Base-by-base conservation (phyloP, 805 yeast species). In the Candida oleophila region DNA sequence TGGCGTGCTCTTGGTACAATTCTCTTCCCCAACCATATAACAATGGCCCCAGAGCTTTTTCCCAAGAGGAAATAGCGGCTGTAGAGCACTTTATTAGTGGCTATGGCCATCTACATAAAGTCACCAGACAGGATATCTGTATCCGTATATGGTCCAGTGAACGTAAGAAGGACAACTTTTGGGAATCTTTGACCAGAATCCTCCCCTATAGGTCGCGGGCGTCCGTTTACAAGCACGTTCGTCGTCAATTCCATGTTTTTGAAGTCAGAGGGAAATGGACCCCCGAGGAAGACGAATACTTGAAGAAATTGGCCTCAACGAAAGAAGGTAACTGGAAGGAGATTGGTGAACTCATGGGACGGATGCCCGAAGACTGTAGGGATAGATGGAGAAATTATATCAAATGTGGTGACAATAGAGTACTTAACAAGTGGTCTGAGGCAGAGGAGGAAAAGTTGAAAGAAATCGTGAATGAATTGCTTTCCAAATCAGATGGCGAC, bases 301-400 rank as follows among this genome's bases (percentile, higher is more conserved):
- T 92, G 44, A 81, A 81, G 1, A 76, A 75, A 45, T 68, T 88
- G 43, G 87, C 88, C 9, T 64, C 76, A 8, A 81, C 82, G 21
- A 78, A 81, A 54, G 89, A 83, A 48, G 89, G 94, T 15, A 89
- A 87, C 59, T 92, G 98, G 98, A 89, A 89, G 55, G 73, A 74
- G 36, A 87, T 92, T 49, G 97, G 97, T 5, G 77, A 77, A 44
- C 70, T 73, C 5, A 73, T 92, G 80, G 89, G 87, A 12, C 75
- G 98, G 57, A 92, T 92, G 98, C 97, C 98, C 0, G 98, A 92
- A 60, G 98, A 92, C 67, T 91, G 97, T 65, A 78, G 98, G 55
- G 98, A 92, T 64, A 76, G 98, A 56, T 92, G 96, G 96, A 77
- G 98, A 65, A 92, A 92, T 62, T 92, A 91, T 61, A 87, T 91